Evolutionary conservation across 2,329 filamentous ascomycete genomes (phyloP).

Genomic region (Blumeria hordei): DNA sequence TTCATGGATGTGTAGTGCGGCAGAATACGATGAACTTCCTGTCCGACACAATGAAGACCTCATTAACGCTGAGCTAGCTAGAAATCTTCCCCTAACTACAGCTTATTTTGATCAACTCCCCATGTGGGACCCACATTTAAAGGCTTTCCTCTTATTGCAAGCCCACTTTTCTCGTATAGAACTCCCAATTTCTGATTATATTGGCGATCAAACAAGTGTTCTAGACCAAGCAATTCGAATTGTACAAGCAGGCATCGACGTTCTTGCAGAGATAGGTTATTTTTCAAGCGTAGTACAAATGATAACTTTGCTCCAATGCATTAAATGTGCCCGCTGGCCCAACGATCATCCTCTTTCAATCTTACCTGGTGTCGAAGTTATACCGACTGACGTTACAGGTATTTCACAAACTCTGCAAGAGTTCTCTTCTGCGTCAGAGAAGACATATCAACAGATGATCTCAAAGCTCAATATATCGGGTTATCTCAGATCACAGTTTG

Average conservation of each 20-base stretch:
- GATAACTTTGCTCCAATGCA: conserved; percentile 66
- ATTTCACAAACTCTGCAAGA: conserved; percentile 15
- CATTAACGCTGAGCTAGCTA: conserved; percentile 75
- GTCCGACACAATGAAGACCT: conserved; percentile 97
- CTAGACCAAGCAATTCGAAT: conserved; percentile 94
- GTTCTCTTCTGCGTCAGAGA: conserved; percentile 11
- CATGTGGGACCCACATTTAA: conserved; percentile 97
- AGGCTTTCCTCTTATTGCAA: conserved; percentile 80
- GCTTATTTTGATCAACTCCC: conserved; percentile 35
- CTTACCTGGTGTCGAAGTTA: conserved; percentile 41
- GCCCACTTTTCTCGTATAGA: conserved; percentile 85
- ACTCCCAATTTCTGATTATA: conserved; percentile 87
- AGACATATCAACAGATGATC: conserved; percentile 20
- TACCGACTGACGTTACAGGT: conserved; percentile 8
- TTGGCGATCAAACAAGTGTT: conserved; percentile 75
- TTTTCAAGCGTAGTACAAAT: conserved; percentile 56
- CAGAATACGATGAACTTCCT: conserved; percentile 91
- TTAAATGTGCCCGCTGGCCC: conserved; percentile 86
- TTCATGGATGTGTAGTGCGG: conserved; percentile 78
- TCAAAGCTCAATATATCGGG: conserved; percentile 26
- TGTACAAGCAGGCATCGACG: conserved; percentile 82
- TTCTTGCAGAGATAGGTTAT: conserved; percentile 72
- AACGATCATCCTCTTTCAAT: conserved; percentile 57
- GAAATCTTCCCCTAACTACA: conserved; percentile 41
- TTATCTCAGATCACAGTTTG: conserved; percentile 15